Evolutionary conservation across 495 filamentous ascomycete species (phyloP).

Genomic region (Cladorrhinum samala): DNA sequence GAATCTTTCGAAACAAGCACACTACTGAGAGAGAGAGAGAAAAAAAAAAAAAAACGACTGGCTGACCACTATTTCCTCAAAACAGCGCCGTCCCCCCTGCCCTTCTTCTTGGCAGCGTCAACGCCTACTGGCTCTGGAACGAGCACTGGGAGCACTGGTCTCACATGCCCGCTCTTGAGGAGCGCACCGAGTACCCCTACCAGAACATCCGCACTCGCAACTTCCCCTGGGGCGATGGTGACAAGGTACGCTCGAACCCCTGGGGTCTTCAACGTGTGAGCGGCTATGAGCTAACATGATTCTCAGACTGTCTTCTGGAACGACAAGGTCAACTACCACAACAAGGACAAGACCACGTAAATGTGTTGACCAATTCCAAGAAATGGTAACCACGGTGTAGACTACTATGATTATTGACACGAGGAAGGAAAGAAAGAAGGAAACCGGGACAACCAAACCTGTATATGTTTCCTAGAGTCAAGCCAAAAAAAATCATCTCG

Average conservation of each 20-base stretch:
- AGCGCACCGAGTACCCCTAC: constrained; percentile 84
- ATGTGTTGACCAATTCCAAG: constrained; percentile 1
- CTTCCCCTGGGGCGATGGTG: constrained; percentile 86
- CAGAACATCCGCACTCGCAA: constrained; percentile 90
- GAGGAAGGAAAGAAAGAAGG: not conserved
- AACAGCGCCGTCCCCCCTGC: constrained; percentile 60
- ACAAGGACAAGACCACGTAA: constrained; percentile 71
- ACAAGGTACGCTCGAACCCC: constrained; percentile 62
- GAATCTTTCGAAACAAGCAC: no score
- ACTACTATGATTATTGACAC: no score
- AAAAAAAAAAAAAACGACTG: no score
- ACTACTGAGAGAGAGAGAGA: no score
- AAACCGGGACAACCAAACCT: constrained; percentile 3
- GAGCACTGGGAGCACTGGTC: constrained; percentile 95
- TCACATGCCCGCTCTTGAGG: constrained; percentile 81
- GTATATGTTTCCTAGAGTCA: constrained; percentile 24
- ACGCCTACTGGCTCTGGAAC: constrained; percentile 83
- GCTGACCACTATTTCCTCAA: not conserved
- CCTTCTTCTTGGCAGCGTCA: constrained; percentile 62
- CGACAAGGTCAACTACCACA: constrained; percentile 88
- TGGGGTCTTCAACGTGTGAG: not conserved
- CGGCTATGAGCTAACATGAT: not conserved
- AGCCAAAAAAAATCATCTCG: constrained; percentile 7
- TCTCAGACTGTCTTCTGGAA: constrained; percentile 69
- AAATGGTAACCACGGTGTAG: not conserved